Conservation (phyloP, 2,329 filamentous ascomycete species). For the Botrytis hyacinthi region DNA sequence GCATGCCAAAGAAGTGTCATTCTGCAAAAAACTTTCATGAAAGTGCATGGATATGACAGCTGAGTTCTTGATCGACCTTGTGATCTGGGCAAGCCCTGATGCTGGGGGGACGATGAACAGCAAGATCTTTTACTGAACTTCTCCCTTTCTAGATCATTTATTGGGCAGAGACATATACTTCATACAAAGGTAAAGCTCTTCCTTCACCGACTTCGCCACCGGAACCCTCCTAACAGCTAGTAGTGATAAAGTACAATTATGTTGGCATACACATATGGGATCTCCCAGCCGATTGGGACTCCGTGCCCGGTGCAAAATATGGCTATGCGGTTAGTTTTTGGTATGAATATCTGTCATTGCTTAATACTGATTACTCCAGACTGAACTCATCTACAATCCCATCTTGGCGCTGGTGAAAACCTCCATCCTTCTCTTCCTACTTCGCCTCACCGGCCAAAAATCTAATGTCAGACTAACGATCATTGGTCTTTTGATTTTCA, state of each 20-base stretch:
- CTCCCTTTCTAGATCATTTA: neutral
- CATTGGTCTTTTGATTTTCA: slow-evolving; percentile 25
- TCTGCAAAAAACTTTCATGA: neutral
- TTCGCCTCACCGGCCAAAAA: slow-evolving; percentile 44
- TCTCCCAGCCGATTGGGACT: neutral
- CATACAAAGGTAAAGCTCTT: neutral
- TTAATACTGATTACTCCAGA: neutral
- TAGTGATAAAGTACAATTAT: neutral
- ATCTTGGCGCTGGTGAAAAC: slow-evolving; percentile 47
- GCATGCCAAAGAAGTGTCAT: neutral
- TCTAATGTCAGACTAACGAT: slow-evolving; percentile 39
- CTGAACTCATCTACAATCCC: slow-evolving; percentile 42
- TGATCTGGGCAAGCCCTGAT: neutral
- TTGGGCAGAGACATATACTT: slow-evolving; percentile 14
- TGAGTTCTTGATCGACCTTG: neutral
- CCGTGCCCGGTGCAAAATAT: neutral
- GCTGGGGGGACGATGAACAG: neutral
- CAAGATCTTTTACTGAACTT: slow-evolving; percentile 2
- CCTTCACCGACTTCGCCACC: neutral
- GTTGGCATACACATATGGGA: slow-evolving; percentile 1
- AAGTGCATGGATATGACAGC: neutral
- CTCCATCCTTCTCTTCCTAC: slow-evolving; percentile 47
- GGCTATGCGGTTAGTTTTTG: slow-evolving; percentile 3
- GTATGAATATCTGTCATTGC: neutral
- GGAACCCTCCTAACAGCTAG: neutral